phyloP scores from a whole-genome alignment of 192 early-diverging fungal species.

The Coemansia sp. region DNA sequence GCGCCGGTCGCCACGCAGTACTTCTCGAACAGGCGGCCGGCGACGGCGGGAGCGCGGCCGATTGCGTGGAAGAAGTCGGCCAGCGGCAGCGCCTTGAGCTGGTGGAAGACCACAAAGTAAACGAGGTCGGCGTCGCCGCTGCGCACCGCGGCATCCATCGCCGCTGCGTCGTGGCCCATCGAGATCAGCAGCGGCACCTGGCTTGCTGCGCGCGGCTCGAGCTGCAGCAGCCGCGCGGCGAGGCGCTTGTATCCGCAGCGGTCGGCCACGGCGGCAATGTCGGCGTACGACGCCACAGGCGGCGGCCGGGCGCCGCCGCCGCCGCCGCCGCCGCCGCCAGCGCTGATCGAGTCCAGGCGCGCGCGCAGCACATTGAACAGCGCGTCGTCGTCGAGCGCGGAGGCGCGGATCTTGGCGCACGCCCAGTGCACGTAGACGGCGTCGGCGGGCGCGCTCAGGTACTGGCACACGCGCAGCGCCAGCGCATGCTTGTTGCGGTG shows the following conservation, averaged over 20 bases:
- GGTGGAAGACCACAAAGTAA: slow-evolving; percentile 87
- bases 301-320: too few relatives aligned
- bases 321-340: slow-evolving; percentile 12
- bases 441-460: slow-evolving; percentile 75
- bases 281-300: slow-evolving; percentile 78
- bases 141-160: slow-evolving; percentile 87
- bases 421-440: slow-evolving; percentile 95
- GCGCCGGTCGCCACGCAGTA: slow-evolving; percentile 78
- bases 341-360: slow-evolving; percentile 63
- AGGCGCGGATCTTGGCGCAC: slow-evolving; percentile 86
- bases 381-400: slow-evolving; percentile 82
- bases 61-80: slow-evolving; percentile 92
- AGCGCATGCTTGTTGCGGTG: slow-evolving; percentile 83
- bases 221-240: slow-evolving; percentile 81
- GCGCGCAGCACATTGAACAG: slow-evolving; percentile 78
- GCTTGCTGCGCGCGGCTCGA: slow-evolving; percentile 90
- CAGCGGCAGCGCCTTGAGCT: slow-evolving; percentile 78
- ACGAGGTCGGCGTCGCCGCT: slow-evolving; percentile 97
- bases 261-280: slow-evolving; percentile 91
- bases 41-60: slow-evolving; percentile 70
- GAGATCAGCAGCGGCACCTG: slow-evolving; percentile 93
- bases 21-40: slow-evolving; percentile 80
- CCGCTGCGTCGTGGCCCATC: slow-evolving; percentile 89
- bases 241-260: slow-evolving; percentile 79
- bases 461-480: slow-evolving; percentile 83